Conservation (phyloP, 495 filamentous ascomycete genomes). For the Daldinia grandis region DNA sequence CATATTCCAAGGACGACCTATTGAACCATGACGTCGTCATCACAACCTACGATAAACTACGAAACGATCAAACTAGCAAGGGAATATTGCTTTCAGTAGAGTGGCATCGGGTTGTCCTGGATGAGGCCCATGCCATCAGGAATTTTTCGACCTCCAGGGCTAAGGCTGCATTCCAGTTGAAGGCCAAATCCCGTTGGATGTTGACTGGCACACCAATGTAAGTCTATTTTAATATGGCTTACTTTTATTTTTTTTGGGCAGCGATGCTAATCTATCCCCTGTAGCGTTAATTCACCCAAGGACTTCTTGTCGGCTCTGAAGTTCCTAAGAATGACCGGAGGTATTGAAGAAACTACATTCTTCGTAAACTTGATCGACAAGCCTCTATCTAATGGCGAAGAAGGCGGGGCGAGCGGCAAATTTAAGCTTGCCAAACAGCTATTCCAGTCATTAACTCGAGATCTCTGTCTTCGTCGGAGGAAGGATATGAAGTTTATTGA, state of each 20-base stretch:
- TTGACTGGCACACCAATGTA: constrained; percentile 82
- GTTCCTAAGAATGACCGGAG: constrained; percentile 80
- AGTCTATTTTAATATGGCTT: constrained; percentile 15
- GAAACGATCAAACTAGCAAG: constrained; percentile 49
- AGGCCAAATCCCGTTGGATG: constrained; percentile 81
- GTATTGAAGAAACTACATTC: constrained; percentile 74
- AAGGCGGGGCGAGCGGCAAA: constrained; percentile 45
- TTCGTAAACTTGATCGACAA: constrained; percentile 80
- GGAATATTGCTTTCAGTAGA: constrained; percentile 68
- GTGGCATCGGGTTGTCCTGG: constrained; percentile 85
- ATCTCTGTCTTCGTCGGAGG: constrained; percentile 82
- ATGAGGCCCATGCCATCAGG: constrained; percentile 88
- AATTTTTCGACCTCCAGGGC: constrained; percentile 78
- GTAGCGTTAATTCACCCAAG: constrained; percentile 74
- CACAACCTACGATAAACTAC: constrained; percentile 78
- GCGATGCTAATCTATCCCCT: constrained; percentile 21
- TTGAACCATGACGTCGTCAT: constrained; percentile 75
- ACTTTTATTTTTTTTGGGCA: background rate
- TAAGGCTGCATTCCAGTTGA: constrained; percentile 69
- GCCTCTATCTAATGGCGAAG: constrained; percentile 68
- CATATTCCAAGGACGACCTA: constrained; percentile 62
- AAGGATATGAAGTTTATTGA: constrained; percentile 94
- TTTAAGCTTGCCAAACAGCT: constrained; percentile 60
- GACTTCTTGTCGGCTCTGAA: constrained; percentile 84
- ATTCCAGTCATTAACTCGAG: constrained; percentile 79